Evolutionary conservation across 495 filamentous ascomycete genomes (phyloP), one percentile per base, ranked within the genome.

Genomic region (Daldinia bambusicola): DNA sequence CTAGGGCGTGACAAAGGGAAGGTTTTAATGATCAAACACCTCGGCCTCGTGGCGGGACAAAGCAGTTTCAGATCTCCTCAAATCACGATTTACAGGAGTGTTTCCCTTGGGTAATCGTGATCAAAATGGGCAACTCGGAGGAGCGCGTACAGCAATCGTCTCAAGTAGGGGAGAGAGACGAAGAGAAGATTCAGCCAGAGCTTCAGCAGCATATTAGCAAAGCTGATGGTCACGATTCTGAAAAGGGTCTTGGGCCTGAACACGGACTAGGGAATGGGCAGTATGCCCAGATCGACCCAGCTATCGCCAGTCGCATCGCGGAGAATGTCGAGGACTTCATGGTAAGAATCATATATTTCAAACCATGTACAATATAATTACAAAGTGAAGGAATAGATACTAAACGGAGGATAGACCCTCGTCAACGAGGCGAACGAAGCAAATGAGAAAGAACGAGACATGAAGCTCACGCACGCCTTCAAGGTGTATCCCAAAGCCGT

Each of bases 401-500:
- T 71, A 48, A 70, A 12, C 22, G 14, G 31, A 30, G 18, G 32
- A 20, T n/a, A 78, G 76, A 75, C 70, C 4, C 76, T 78, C 26
- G 76, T 78, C 3, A 76, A 70, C 40, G 76, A 78, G 22, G 76
- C 76, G 26, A 71, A 78, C 13, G 75, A 77, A 41, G 76, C 76
- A 7, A 78, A 78, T 41, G 76, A 77, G 40, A 68, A 72, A 53
- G 76, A 78, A 56, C 72, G 74, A 18, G 75, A n/a, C 4, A 77
- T 82, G 80, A 77, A 70, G 16, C 71, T 82, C 32, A 69, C 63
- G 20, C 72, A 82, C 61, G 79, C 79, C 12, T 78, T 82, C 66
- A 79, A 69, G 57, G 61, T 82, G 18, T 82, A 82, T 63, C 80
- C 79, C 0, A 83, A 83, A 58, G 81, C 81, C 41, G 72, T 83